Evolutionary conservation across 176 grass and related monocot species (phyloP).

Genomic region (Secale cereale): DNA sequence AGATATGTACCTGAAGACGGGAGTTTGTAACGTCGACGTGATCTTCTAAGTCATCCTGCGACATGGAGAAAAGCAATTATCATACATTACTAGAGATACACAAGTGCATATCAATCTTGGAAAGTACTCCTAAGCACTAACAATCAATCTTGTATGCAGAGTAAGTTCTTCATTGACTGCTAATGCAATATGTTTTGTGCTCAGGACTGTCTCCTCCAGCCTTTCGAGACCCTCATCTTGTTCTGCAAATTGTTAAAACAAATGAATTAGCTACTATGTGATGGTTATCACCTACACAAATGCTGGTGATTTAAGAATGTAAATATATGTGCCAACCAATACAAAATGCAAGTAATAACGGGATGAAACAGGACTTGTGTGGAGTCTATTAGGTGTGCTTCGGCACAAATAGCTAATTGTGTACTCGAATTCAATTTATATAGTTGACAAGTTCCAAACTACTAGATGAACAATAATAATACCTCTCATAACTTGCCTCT

Average conservation of each 20-base stretch:
- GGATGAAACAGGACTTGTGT: neutral
- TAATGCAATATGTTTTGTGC: conserved; percentile 97
- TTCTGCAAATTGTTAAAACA: conserved; percentile 42
- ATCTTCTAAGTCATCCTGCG: conserved; percentile 81
- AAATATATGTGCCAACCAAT: neutral
- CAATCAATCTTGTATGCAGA: conserved; percentile 92
- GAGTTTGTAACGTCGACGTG: conserved; percentile 79
- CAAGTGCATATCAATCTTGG: no score
- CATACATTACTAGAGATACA: neutral
- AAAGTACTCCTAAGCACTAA: no score
- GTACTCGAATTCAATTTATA: neutral
- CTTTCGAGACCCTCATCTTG: conserved; percentile 94
- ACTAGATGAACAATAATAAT: neutral
- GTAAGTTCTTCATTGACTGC: conserved; percentile 96
- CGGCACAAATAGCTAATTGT: neutral
- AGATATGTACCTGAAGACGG: conserved; percentile 57
- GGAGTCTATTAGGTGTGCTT: neutral
- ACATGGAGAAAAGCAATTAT: conserved; percentile 24
- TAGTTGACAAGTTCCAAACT: neutral
- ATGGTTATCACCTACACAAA: neutral
- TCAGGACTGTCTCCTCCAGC: conserved; percentile 87
- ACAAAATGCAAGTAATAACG: neutral
- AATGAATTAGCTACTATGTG: neutral
- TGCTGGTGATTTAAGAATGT: neutral
- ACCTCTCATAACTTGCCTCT: conserved; percentile 99